Evolutionary conservation across 257 asterid species (phyloP).

Genomic region (Thymus mandschuricus): DNA sequence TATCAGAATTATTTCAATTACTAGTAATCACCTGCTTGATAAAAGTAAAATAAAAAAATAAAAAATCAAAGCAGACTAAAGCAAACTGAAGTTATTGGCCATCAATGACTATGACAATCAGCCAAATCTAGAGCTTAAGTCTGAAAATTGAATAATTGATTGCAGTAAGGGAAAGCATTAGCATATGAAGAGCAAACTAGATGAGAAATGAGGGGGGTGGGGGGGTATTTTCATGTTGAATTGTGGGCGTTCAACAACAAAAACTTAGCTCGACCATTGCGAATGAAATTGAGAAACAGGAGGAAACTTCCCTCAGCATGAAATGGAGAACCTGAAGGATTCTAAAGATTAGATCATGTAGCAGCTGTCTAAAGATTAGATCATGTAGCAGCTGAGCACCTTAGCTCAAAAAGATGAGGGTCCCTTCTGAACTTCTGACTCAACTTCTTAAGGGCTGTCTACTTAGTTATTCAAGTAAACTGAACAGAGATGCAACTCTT

Average conservation of each 20-base stretch:
- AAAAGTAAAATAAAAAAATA: neutral
- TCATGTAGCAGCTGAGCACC: neutral
- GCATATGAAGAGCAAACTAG: conserved; percentile 13
- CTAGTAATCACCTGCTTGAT: neutral
- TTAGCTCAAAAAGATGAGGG: neutral
- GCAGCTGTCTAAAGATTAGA: neutral
- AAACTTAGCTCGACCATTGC: conserved; percentile 16
- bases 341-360: neutral
- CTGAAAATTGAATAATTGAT: conserved; percentile 6
- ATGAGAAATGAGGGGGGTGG: neutral
- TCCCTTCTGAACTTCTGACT: neutral
- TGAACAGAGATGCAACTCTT: neutral
- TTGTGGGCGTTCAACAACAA: neutral
- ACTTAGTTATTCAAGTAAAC: conserved; percentile 14
- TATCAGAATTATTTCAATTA: conserved; percentile 7
- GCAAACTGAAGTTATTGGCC: neutral
- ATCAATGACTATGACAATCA: conserved; percentile 5
- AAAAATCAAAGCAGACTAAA: conserved; percentile 9
- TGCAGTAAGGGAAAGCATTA: conserved; percentile 1
- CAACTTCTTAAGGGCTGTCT: neutral
- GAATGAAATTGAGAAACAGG: neutral
- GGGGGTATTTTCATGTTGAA: neutral
- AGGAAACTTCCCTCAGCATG: neutral
- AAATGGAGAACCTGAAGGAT: neutral
- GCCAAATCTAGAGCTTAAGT: neutral